Percentiles rank a stretch among this genome's conserved stretches.
phyloP scores from a whole-genome alignment of 2,329 filamentous ascomycete genomes.

The Neonectria magnoliae region DNA sequence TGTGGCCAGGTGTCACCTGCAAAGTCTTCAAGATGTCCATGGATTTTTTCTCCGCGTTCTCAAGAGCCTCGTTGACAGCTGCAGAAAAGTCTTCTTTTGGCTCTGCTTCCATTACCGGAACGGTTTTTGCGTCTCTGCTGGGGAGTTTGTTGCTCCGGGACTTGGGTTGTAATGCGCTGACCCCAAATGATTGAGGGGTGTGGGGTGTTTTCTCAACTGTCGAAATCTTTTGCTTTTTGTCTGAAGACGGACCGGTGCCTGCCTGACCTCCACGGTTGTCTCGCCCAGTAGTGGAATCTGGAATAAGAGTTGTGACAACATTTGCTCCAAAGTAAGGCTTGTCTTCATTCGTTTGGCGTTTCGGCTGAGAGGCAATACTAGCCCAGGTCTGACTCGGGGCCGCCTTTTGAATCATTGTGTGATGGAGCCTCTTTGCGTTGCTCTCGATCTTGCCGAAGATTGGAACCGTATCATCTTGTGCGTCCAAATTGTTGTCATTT shows the following conservation, averaged over 20 bases:
- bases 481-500: too few species aligned
- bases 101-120: neutral
- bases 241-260: neutral
- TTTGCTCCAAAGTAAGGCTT: conserved; percentile 22
- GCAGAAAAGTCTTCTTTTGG: neutral
- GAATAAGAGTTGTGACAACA: conserved; percentile 8
- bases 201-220: neutral
- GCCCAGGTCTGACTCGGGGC: conserved; percentile 21
- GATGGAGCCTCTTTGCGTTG: conserved; percentile 18
- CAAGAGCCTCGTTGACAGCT: neutral
- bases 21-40: conserved; percentile 32
- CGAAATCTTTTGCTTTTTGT: neutral
- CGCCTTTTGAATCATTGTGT: conserved; percentile 39
- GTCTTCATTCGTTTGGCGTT: conserved; percentile 5
- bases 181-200: neutral
- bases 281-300: neutral
- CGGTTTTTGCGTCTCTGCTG: neutral
- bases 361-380: conserved; percentile 14
- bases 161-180: neutral
- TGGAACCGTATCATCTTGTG: conserved; percentile 7
- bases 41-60: conserved; percentile 21
- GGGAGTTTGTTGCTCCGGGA: neutral
- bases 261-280: neutral
- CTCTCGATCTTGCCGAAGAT: conserved; percentile 25
- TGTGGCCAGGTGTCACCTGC: conserved; percentile 36